phyloP scores from a whole-genome alignment of 2,329 filamentous ascomycete genomes.

The Nakataea oryzae region DNA sequence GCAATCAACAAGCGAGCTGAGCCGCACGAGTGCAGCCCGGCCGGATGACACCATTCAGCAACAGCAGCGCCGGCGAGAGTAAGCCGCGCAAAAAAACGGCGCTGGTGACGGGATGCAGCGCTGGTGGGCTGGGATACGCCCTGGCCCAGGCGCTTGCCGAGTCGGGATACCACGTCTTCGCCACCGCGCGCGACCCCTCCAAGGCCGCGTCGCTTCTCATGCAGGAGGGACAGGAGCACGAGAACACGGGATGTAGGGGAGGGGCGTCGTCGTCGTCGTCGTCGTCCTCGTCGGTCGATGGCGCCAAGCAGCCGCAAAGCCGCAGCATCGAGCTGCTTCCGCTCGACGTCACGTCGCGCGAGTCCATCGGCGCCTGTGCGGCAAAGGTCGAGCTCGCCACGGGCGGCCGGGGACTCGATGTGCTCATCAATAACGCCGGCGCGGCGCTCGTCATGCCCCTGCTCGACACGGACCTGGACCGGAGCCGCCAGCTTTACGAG shows the following conservation, averaged over 20 bases:
- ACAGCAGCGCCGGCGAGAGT: no score
- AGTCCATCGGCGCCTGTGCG: conserved; percentile 20
- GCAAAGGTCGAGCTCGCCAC: conserved; percentile 20
- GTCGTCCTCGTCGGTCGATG: no score
- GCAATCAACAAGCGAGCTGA: no score
- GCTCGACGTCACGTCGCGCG: conserved; percentile 27
- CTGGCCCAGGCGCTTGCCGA: conserved; percentile 26
- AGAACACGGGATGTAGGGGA: no score
- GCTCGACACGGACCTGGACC: conserved; percentile 19
- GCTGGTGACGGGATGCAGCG: conserved; percentile 26
- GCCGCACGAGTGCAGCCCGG: no score
- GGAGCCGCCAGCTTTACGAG: conserved; percentile 21
- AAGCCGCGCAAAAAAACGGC: conserved; percentile 18
- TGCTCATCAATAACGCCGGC: conserved; percentile 33
- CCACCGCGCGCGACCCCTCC: conserved; percentile 23
- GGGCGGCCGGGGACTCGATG: conserved; percentile 24
- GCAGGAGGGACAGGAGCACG: no score
- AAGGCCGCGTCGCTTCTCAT: conserved; percentile 15
- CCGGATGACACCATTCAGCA: no score
- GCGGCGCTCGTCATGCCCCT: conserved; percentile 19
- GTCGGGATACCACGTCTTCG: conserved; percentile 26
- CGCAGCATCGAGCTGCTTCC: conserved; percentile 24
- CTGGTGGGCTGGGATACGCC: conserved; percentile 28
- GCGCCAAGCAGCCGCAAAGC: conserved; percentile 16
- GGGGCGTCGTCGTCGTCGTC: no score